phyloP scores from a whole-genome alignment of 1,284 basidiomycete genomes.

The Trichosporon sp. region DNA sequence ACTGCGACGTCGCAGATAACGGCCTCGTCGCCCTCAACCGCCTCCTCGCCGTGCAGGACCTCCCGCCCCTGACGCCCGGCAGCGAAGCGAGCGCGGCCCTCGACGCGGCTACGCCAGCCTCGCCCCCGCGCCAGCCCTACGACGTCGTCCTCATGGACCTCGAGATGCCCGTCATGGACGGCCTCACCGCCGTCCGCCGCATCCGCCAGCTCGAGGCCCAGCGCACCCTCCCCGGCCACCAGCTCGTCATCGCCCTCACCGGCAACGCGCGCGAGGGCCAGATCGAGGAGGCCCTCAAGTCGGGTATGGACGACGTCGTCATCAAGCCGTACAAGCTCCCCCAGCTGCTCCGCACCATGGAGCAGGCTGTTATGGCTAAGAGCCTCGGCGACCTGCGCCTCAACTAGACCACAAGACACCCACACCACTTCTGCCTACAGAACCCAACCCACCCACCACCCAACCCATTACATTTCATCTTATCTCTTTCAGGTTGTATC shows the following conservation, averaged over 20 bases:
- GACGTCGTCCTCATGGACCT: conserved; percentile 33
- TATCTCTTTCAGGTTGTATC: neutral
- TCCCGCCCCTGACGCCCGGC: neutral
- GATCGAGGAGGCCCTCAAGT: conserved; percentile 31
- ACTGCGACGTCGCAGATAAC: conserved; percentile 44
- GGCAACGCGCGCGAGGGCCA: conserved; percentile 42
- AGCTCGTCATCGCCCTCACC: conserved; percentile 45
- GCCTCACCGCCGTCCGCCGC: conserved; percentile 38
- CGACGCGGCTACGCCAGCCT: neutral
- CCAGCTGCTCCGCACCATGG: conserved; percentile 39
- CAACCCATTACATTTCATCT: no score
- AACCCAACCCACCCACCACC: no score
- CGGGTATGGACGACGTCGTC: conserved; percentile 30
- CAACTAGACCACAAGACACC: neutral
- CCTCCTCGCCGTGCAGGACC: neutral
- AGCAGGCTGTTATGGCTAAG: conserved; percentile 1
- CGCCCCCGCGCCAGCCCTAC: conserved; percentile 2
- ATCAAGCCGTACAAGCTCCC: conserved; percentile 32
- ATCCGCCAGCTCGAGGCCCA: conserved; percentile 34
- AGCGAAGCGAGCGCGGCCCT: neutral
- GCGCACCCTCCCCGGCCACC: conserved; percentile 25
- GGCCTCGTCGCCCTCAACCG: conserved; percentile 47
- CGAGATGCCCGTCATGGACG: conserved; percentile 46
- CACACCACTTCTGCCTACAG: no score
- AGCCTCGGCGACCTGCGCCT: neutral